These are phyloP conservation scores for Saturnispora sekii DNA, from an alignment of 805 yeast genomes.

Conservation along the genomic window DNA sequence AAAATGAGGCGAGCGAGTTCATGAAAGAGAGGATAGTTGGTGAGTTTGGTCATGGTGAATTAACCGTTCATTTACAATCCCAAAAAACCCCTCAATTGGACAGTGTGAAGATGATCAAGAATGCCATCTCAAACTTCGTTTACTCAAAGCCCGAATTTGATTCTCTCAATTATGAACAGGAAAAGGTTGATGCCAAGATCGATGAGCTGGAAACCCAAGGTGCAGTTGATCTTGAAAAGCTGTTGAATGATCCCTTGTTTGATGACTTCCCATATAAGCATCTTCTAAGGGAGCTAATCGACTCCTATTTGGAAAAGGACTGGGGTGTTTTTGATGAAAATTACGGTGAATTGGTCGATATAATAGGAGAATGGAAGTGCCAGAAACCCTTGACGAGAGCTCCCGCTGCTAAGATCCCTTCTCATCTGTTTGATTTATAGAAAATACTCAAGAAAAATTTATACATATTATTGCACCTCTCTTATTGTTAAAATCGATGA, in stretches of 20 bases:
- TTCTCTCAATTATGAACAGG: slow-evolving; percentile 19
- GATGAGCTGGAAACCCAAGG: slow-evolving; percentile 8
- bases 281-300: slow-evolving; percentile 2
- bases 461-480: background rate
- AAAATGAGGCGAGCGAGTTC: slow-evolving; percentile 39
- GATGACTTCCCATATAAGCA: slow-evolving; percentile 15
- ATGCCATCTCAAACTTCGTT: slow-evolving; percentile 23
- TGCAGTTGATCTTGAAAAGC: slow-evolving; percentile 6
- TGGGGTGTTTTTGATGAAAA: slow-evolving; percentile 7
- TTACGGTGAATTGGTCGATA: slow-evolving; percentile 35
- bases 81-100: slow-evolving; percentile 26
- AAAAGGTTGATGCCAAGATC: slow-evolving; percentile 12
- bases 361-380: slow-evolving; percentile 48
- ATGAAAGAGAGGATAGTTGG: slow-evolving; percentile 28
- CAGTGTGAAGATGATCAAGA: slow-evolving; percentile 17
- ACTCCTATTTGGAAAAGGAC: slow-evolving; percentile 9
- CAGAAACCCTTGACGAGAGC: slow-evolving; percentile 44
- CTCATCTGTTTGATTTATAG: slow-evolving; percentile 16
- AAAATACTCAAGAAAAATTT: background rate
- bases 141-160: slow-evolving; percentile 22
- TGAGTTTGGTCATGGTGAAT: slow-evolving; percentile 25
- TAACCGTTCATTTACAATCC: slow-evolving; percentile 58
- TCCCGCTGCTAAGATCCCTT: slow-evolving; percentile 41
- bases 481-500: background rate
- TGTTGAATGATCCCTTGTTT: slow-evolving; percentile 16